Conservation (phyloP, 768 basidiomycete species). For the Porphyrellus cyaneotinctus region DNA sequence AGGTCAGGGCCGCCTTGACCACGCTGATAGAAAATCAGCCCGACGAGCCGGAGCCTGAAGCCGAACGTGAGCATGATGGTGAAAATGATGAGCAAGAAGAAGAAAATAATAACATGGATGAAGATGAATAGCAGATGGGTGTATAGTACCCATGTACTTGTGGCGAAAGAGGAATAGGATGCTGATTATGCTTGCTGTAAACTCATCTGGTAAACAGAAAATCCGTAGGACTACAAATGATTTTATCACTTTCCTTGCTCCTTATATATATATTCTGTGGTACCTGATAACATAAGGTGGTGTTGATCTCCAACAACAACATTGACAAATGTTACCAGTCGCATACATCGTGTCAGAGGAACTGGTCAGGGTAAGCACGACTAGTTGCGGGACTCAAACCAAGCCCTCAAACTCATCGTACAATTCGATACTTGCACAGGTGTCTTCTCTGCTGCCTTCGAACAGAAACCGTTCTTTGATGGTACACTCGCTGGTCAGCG, state of each 20-base stretch:
- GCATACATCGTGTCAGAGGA: conserved; percentile 57
- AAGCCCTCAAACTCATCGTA: not conserved
- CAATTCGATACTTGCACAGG: conserved; percentile 20
- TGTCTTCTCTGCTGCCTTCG: conserved; percentile 60
- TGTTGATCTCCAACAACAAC: too few species aligned
- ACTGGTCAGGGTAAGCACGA: conserved; percentile 43
- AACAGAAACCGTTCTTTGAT: conserved; percentile 62
- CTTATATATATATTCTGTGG: too few species aligned
- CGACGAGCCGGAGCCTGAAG: not conserved
- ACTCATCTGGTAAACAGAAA: too few species aligned
- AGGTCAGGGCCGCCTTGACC: not conserved
- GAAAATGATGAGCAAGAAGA: conserved; percentile 8
- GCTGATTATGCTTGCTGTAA: too few species aligned
- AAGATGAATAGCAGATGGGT: not conserved
- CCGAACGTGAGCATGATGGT: not conserved
- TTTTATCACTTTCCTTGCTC: too few species aligned
- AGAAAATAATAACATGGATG: not conserved
- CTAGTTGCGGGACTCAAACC: not conserved
- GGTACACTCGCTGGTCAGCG: conserved; percentile 59
- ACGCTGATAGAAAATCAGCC: not conserved
- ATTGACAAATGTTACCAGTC: conserved; percentile 28
- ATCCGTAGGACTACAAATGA: too few species aligned
- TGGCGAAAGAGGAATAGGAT: too few species aligned
- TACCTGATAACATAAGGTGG: too few species aligned
- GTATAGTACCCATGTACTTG: too few species aligned